Evolutionary conservation across 768 basidiomycete species (phyloP).

Genomic region (Lepiota subincarnata): DNA sequence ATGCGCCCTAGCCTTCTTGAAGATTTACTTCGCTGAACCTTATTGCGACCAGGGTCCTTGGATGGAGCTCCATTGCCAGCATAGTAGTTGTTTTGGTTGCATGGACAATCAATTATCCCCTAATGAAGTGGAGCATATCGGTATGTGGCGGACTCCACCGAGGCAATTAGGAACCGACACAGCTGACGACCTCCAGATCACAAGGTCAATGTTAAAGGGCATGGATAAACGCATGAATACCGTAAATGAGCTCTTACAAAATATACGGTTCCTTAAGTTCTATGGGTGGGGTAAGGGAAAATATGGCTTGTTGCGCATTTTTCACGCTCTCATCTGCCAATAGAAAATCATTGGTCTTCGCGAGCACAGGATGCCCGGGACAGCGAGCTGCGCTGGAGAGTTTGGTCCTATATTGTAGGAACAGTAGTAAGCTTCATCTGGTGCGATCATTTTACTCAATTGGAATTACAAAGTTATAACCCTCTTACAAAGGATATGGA

Average conservation of each 20-base stretch:
- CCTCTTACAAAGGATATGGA: constrained; percentile 54
- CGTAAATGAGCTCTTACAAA: constrained; percentile 75
- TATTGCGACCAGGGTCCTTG: constrained; percentile 49
- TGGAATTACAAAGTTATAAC: constrained; percentile 3
- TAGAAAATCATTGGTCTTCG: constrained; percentile 59
- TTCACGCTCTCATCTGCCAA: constrained; percentile 6
- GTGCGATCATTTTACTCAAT: constrained; percentile 22
- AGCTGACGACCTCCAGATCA: constrained; percentile 37
- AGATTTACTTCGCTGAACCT: constrained; percentile 6
- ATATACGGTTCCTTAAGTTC: constrained; percentile 68
- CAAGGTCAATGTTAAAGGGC: constrained; percentile 54
- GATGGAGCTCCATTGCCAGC: constrained; percentile 74
- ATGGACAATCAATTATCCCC: constrained; percentile 60
- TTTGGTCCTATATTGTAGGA: constrained; percentile 58
- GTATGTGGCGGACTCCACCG: constrained; percentile 30
- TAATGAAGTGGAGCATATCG: constrained; percentile 61
- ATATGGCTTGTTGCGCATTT: background rate
- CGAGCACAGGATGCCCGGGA: constrained; percentile 52
- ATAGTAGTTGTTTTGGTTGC: constrained; percentile 61
- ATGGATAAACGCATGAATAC: constrained; percentile 65
- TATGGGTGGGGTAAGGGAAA: constrained; percentile 64
- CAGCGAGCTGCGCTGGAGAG: constrained; percentile 61
- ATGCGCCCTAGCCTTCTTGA: constrained; percentile 18
- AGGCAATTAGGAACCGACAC: background rate
- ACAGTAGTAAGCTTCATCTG: constrained; percentile 68